These are phyloP conservation scores for Plasmodium malariae DNA, from an alignment of 169 alveolate species.

Conservation along the genomic window DNA sequence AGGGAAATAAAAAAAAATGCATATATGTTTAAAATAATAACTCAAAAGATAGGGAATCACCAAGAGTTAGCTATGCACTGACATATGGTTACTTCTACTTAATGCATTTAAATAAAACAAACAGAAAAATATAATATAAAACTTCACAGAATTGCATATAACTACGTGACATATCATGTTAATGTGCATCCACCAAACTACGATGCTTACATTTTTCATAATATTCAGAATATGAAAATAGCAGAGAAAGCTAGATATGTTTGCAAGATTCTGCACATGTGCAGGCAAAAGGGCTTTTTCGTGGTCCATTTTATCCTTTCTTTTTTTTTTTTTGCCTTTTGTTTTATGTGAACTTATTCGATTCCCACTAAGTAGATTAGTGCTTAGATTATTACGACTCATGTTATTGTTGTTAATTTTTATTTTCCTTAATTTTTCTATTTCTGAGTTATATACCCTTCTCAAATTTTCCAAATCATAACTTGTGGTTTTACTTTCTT, in stretches of 20 bases:
- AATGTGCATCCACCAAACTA: not conserved
- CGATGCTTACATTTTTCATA: slow-evolving; percentile 30
- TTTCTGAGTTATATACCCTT: not conserved
- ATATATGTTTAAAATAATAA: too few species aligned
- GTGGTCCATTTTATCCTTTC: not conserved
- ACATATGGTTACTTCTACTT: too few species aligned
- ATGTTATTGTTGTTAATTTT: not conserved
- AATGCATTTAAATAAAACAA: not conserved
- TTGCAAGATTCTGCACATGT: slow-evolving; percentile 44
- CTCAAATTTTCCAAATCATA: not conserved
- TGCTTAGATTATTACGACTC: not conserved
- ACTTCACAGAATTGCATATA: too few species aligned
- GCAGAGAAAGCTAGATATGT: slow-evolving; percentile 50
- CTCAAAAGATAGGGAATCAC: too few species aligned
- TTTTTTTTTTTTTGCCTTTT: not conserved
- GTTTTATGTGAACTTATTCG: too few species aligned
- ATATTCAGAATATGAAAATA: slow-evolving; percentile 45
- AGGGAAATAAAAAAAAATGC: too few species aligned
- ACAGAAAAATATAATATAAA: not conserved
- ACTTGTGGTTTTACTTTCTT: not conserved
- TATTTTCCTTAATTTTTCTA: not conserved
- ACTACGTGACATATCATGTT: not conserved
- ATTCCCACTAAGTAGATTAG: not conserved
- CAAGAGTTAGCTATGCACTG: too few species aligned
- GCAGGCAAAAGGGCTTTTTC: slow-evolving; percentile 61